These are phyloP conservation scores for Melanomma pulvis-pyrius DNA, from an alignment of 495 filamentous ascomycete species.

Conservation along the genomic window DNA sequence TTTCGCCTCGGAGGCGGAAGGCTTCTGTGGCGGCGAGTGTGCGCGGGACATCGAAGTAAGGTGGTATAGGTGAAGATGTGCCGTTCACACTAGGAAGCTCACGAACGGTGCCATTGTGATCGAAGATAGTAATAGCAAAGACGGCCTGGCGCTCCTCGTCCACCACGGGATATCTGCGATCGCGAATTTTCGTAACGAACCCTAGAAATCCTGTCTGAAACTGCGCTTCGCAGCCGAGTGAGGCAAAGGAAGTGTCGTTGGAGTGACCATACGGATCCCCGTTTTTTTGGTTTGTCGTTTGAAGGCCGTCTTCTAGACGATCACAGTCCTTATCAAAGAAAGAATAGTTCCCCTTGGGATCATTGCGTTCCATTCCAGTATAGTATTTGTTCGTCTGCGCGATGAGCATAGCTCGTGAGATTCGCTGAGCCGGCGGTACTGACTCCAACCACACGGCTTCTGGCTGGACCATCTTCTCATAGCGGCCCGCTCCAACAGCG, in stretches of 20 bases:
- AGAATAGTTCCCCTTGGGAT: constrained; percentile 17
- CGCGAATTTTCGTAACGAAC: constrained; percentile 16
- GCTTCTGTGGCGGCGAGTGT: constrained; percentile 8
- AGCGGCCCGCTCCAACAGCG: background rate
- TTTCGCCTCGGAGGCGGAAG: background rate
- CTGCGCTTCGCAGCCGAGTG: constrained; percentile 17
- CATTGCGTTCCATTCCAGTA: constrained; percentile 18
- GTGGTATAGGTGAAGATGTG: constrained; percentile 9
- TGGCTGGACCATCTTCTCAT: constrained; percentile 13
- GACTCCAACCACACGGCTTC: constrained; percentile 13
- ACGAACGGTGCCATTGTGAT: constrained; percentile 15
- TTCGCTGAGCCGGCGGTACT: constrained; percentile 2
- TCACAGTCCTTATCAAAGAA: constrained; percentile 19
- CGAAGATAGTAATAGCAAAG: constrained; percentile 10
- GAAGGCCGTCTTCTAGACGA: constrained; percentile 11
- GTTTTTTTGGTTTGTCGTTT: constrained; percentile 6
- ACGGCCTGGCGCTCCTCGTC: constrained; percentile 19
- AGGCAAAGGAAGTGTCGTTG: constrained; percentile 19
- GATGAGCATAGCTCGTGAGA: background rate
- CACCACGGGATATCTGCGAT: constrained; percentile 3
- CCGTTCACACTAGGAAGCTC: constrained; percentile 19
- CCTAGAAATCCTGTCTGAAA: constrained; percentile 20
- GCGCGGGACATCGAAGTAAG: constrained; percentile 19
- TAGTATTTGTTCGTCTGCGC: constrained; percentile 14
- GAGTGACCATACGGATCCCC: constrained; percentile 17